Evolutionary conservation across 495 filamentous ascomycete genomes (phyloP).

Genomic region (Thozetella sp.): DNA sequence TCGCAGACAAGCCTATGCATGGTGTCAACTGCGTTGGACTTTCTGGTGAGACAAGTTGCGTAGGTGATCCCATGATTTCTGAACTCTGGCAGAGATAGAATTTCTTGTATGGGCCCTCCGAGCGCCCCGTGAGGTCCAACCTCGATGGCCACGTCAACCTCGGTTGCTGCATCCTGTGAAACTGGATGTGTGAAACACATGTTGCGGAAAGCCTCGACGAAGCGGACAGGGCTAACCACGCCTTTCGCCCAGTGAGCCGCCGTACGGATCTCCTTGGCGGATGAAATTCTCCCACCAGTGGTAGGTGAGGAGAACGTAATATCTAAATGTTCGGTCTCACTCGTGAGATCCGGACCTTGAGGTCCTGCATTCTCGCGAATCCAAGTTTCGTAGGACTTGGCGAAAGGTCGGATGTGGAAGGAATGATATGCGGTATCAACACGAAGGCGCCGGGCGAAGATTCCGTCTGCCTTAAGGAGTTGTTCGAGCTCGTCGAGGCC

Average conservation of each 20-base stretch:
- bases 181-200: slow-evolving; percentile 22
- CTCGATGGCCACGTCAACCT: slow-evolving; percentile 35
- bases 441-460: slow-evolving; percentile 34
- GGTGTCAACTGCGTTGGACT: slow-evolving; percentile 29
- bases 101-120: slow-evolving; percentile 54
- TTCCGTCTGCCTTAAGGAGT: slow-evolving; percentile 21
- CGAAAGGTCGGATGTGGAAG: slow-evolving; percentile 40
- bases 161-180: no score
- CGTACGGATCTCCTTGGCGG: slow-evolving; percentile 19
- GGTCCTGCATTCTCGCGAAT: slow-evolving; percentile 10
- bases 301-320: slow-evolving; percentile 22
- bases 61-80: slow-evolving; percentile 21
- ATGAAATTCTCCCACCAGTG: slow-evolving; percentile 16
- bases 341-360: slow-evolving; percentile 9
- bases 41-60: slow-evolving; percentile 25
- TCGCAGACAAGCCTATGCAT: slow-evolving; percentile 25
- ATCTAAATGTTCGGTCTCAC: slow-evolving; percentile 6
- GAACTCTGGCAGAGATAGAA: slow-evolving; percentile 29
- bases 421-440: slow-evolving; percentile 47
- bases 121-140: slow-evolving; percentile 45
- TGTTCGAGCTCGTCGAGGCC: slow-evolving; percentile 34
- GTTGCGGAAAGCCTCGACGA: slow-evolving; percentile 37
- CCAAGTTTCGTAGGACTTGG: slow-evolving; percentile 31
- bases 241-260: slow-evolving; percentile 46
- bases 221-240: slow-evolving; percentile 42